phyloP scores from a whole-genome alignment of 2,329 filamentous ascomycete species.

The Fusarium bactridioides region DNA sequence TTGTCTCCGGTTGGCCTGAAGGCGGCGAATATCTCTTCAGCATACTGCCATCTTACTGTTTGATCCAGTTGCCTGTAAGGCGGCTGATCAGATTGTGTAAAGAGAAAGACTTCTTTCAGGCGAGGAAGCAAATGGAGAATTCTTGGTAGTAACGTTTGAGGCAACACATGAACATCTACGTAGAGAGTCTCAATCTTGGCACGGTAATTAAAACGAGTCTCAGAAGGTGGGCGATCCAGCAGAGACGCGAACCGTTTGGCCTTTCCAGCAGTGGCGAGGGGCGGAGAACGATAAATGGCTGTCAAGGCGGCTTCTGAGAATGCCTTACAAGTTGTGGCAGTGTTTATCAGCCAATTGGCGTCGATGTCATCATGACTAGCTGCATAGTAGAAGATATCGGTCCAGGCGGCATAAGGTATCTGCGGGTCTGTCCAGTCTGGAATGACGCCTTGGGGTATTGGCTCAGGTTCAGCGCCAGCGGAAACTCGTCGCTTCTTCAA shows the following conservation, averaged over 20 bases:
- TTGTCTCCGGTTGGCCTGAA: conserved; percentile 58
- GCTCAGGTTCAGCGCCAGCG: conserved; percentile 1
- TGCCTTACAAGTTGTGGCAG: conserved; percentile 67
- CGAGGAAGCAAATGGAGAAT: conserved; percentile 72
- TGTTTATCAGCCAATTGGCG: conserved; percentile 70
- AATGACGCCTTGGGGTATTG: conserved; percentile 44
- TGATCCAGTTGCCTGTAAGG: conserved; percentile 68
- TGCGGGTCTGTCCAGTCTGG: conserved; percentile 63
- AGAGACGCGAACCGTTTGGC: conserved; percentile 57
- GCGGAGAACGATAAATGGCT: conserved; percentile 74
- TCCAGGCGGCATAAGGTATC: conserved; percentile 73
- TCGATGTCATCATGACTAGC: conserved; percentile 59
- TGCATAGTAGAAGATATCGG: conserved; percentile 74
- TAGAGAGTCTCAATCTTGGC: conserved; percentile 75
- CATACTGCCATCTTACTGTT: conserved; percentile 74
- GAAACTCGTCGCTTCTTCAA: conserved; percentile 35
- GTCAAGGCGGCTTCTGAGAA: conserved; percentile 78
- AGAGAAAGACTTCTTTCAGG: conserved; percentile 74
- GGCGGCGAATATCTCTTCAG: conserved; percentile 68
- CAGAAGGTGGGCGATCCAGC: conserved; percentile 61
- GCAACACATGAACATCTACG: conserved; percentile 73
- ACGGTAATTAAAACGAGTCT: conserved; percentile 68
- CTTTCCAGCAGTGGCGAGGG: conserved; percentile 60
- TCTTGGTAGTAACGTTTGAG: conserved; percentile 51
- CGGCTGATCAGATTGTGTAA: conserved; percentile 72